phyloP scores from a whole-genome alignment of 306 rosid species.

The Amphicarpaea edgeworthii region DNA sequence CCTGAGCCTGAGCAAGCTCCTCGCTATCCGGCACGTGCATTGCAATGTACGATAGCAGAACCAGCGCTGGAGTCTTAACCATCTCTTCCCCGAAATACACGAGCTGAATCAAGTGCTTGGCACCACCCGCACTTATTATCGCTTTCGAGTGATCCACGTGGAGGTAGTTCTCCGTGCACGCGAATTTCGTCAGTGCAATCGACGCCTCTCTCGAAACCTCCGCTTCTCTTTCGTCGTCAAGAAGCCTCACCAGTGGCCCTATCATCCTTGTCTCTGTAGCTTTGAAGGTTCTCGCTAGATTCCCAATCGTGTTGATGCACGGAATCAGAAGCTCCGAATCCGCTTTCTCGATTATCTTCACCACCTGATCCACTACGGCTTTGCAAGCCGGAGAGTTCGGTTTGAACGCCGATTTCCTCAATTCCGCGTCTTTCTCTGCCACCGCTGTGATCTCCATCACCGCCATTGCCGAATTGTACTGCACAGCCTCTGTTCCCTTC shows the following conservation, averaged over 20 bases:
- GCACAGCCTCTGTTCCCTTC: slow-evolving; percentile 76
- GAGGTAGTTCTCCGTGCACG: slow-evolving; percentile 77
- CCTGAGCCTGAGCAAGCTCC: slow-evolving; percentile 81
- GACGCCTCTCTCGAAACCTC: slow-evolving; percentile 74
- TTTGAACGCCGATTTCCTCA: slow-evolving; percentile 90
- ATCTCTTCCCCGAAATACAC: slow-evolving; percentile 87
- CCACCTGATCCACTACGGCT: slow-evolving; percentile 85
- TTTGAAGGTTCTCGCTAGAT: slow-evolving; percentile 84
- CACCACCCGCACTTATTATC: slow-evolving; percentile 79
- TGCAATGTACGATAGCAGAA: slow-evolving; percentile 80
- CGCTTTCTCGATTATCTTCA: slow-evolving; percentile 71
- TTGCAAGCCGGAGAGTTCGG: slow-evolving; percentile 95
- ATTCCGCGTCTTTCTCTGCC: slow-evolving; percentile 86
- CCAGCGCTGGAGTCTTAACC: slow-evolving; percentile 70
- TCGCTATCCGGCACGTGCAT: slow-evolving; percentile 91
- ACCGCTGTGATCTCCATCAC: slow-evolving; percentile 88
- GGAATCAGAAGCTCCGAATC: slow-evolving; percentile 80
- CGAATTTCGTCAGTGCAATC: slow-evolving; percentile 78
- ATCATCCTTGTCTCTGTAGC: slow-evolving; percentile 88
- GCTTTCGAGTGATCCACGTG: slow-evolving; percentile 87
- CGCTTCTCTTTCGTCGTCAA: slow-evolving; percentile 84
- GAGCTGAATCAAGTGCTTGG: slow-evolving; percentile 81
- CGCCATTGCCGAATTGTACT: slow-evolving; percentile 87
- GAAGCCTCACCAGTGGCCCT: slow-evolving; percentile 80
- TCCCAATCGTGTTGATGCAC: slow-evolving; percentile 79